A percentile compares a stretch with the other conserved stretches of the same genome.
phyloP scores from a whole-genome alignment of 352 stramenopile species.

The Blastocystis sp. region DNA sequence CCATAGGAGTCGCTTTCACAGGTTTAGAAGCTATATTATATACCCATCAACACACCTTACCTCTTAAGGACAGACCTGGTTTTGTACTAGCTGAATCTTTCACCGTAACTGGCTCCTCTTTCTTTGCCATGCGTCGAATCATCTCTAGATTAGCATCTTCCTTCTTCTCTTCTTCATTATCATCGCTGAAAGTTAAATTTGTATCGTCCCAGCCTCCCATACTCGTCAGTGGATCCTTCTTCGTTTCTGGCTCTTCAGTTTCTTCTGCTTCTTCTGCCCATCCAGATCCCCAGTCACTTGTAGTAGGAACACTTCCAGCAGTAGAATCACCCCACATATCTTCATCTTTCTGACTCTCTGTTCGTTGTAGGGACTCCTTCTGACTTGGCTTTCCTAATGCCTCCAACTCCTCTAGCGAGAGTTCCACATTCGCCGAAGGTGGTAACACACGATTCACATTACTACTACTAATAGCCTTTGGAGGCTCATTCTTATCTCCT shows the following conservation, averaged over 20 bases:
- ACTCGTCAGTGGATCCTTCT: neutral
- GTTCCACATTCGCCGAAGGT: neutral
- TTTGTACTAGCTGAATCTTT: neutral
- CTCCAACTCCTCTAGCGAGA: constrained; percentile 63
- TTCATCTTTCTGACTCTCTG: constrained; percentile 9
- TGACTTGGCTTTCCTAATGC: neutral
- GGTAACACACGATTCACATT: constrained; percentile 39
- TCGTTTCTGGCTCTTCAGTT: neutral
- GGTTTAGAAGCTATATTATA: neutral
- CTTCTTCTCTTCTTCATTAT: constrained; percentile 27
- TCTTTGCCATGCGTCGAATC: constrained; percentile 51
- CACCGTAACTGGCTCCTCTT: neutral
- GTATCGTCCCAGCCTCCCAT: constrained; percentile 36
- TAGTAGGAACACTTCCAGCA: neutral
- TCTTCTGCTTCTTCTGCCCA: neutral
- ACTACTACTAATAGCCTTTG: constrained; percentile 1
- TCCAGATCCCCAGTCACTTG: neutral
- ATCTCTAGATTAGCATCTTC: constrained; percentile 33
- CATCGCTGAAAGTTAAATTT: constrained; percentile 16
- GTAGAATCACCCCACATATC: constrained; percentile 20
- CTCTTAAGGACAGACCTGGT: neutral
- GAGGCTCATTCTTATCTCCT: neutral
- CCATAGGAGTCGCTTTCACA: constrained; percentile 2
- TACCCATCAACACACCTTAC: neutral
- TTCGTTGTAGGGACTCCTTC: neutral